Evolutionary conservation across 179 eudicot species (phyloP).

Genomic region (Spergularia azorica): DNA sequence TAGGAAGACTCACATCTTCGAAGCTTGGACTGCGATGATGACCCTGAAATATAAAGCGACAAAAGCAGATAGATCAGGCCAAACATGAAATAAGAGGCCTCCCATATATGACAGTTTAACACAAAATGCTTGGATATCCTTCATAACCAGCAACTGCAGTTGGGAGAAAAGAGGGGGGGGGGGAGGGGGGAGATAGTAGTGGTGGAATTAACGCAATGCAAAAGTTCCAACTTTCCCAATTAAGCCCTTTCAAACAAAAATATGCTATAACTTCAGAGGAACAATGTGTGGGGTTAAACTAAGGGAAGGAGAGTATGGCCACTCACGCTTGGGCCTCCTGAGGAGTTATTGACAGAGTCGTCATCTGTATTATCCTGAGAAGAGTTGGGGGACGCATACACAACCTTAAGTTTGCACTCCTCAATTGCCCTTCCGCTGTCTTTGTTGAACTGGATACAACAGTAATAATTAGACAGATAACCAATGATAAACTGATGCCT

Average conservation of each 20-base stretch:
- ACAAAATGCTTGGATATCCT: not conserved
- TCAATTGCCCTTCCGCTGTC: conserved; percentile 75
- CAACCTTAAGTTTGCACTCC: conserved; percentile 81
- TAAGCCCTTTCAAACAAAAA: not conserved
- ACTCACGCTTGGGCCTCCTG: conserved; percentile 57
- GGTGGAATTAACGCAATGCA: not conserved
- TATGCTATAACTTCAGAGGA: too few relatives aligned
- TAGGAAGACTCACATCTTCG: conserved; percentile 49
- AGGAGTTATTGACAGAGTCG: conserved; percentile 35
- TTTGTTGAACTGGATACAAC: conserved; percentile 60
- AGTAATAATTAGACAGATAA: conserved; percentile 10
- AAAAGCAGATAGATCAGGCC: conserved; percentile 14
- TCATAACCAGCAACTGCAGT: not conserved
- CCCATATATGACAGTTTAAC: not conserved
- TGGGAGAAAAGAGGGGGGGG: too few relatives aligned
- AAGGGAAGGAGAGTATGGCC: not conserved
- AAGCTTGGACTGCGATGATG: conserved; percentile 32
- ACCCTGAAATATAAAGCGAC: conserved; percentile 37
- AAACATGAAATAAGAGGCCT: not conserved
- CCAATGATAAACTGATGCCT: conserved; percentile 12
- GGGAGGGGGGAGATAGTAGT: too few relatives aligned
- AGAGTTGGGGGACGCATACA: conserved; percentile 51
- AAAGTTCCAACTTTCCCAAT: not conserved
- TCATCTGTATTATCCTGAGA: conserved; percentile 46
- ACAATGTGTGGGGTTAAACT: not conserved